Evolutionary conservation across 306 rosid species (phyloP).

Genomic region (Sindora glabra): DNA sequence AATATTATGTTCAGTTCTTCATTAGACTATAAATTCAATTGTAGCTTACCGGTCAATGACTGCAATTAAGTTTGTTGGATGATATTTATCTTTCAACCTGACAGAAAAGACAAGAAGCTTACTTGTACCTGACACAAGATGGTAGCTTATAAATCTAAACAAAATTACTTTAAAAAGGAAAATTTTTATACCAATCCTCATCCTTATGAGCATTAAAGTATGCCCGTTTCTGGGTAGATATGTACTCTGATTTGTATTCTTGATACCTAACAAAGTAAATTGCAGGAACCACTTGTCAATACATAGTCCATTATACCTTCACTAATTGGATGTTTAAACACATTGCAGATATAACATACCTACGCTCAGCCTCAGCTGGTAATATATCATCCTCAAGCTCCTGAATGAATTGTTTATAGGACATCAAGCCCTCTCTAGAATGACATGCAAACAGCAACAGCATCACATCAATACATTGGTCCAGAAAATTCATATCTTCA

Average conservation of each 20-base stretch:
- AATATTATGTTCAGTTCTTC: background rate
- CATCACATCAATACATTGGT: constrained; percentile 3
- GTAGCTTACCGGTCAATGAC: constrained; percentile 75
- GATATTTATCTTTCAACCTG: constrained; percentile 96
- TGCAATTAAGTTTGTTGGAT: constrained; percentile 80
- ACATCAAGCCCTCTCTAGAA: constrained; percentile 95
- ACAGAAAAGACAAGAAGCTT: constrained; percentile 4
- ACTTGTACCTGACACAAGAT: background rate
- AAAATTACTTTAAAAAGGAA: background rate
- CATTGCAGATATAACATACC: constrained; percentile 34
- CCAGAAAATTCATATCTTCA: background rate
- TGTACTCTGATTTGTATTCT: constrained; percentile 91
- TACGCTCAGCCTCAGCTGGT: constrained; percentile 95
- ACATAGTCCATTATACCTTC: background rate
- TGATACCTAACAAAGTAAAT: constrained; percentile 58
- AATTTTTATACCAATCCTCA: constrained; percentile 66
- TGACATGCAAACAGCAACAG: constrained; percentile 12
- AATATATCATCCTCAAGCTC: constrained; percentile 98
- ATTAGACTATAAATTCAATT: constrained; percentile 2
- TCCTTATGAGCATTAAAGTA: constrained; percentile 90
- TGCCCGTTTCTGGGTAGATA: constrained; percentile 82
- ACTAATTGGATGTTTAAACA: background rate
- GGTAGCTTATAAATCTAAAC: background rate
- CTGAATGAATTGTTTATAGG: constrained; percentile 96
- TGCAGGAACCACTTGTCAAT: background rate